Evolutionary conservation across 2,329 filamentous ascomycete species (phyloP).

Genomic region (Talaromyces sp.): DNA sequence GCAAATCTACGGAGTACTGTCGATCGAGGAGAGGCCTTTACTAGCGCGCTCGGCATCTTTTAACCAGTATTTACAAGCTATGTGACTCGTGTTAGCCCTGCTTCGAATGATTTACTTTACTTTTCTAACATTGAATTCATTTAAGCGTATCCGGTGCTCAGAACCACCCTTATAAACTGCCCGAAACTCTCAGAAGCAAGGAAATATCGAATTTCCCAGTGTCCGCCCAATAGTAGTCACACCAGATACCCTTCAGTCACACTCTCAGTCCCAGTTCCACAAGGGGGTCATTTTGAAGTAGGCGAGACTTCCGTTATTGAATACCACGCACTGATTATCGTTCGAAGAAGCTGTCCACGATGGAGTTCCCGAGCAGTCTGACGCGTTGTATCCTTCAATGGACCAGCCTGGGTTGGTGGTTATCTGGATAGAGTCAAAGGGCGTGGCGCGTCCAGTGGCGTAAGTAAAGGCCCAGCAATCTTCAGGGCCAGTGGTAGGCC

Average conservation of each 20-base stretch:
- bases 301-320: neutral
- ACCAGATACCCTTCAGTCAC: neutral
- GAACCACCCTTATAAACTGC: neutral
- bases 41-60: neutral
- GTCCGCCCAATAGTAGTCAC: neutral
- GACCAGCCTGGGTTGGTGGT: slow-evolving; percentile 11
- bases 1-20: too few relatives aligned
- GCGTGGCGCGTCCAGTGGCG: neutral
- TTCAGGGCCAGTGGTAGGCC: neutral
- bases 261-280: slow-evolving; percentile 4
- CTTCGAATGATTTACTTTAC: neutral
- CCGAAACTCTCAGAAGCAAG: too few relatives aligned
- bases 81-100: neutral
- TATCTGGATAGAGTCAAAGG: neutral
- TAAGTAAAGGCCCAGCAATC: neutral
- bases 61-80: neutral
- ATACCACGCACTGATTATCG: slow-evolving; percentile 1
- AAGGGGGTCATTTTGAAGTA: slow-evolving; percentile 1
- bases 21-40: neutral
- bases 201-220: too few relatives aligned
- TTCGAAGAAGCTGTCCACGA: neutral
- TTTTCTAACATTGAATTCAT: neutral
- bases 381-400: slow-evolving; percentile 6
- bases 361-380: slow-evolving; percentile 3
- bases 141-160: neutral